Base-by-base conservation (phyloP, 2,329 filamentous ascomycete genomes). In the Phialemonium atrogriseum region DNA sequence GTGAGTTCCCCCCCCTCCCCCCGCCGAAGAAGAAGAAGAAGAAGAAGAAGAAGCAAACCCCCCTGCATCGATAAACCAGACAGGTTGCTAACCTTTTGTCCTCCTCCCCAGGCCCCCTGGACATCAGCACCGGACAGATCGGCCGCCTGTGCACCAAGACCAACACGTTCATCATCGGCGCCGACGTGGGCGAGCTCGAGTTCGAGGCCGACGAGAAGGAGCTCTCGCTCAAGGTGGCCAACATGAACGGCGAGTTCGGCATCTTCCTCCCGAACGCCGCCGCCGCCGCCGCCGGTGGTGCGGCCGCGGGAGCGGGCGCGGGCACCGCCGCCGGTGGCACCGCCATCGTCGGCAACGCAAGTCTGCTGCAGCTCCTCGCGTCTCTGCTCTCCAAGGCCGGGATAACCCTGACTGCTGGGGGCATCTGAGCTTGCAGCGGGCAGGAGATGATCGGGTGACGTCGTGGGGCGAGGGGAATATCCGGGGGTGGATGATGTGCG, bases 141-240 rank as follows among this genome's bases (percentile, higher is more conserved):
- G 58, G 53, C 24, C 51, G 51, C 16, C 48, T 63, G 23, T 55
- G 49, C 38, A 40, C 44, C 7, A 52, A 58, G 14, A 47, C 52
- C 21, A 49, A 54, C 30, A 46, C 44, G 10, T 62, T 61, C 30
- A 45, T 60, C 32, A 50, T 61, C 24, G 52, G 52, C 19, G 39
- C 43, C 6, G 48, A 44, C 12, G 31, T 60, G 1, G 56, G 56
- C 33, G 58, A 60, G 44, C 44, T 54, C n/a, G 58, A 61, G 39
- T 62, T 61, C 24, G 59, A 63, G 41, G 52, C 33, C 2, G 59
- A 62, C 3, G 58, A 62, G 39, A 59, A 59, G 27, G 59, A 63
- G 44, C 35, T 58, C 3, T 48, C 48, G 1, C 31, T 52, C 0
- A 48, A 38, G 3, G 54, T 57, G 12, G 34, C 33, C 18, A 45